Conservation (phyloP, 371 early-diverging fungal genomes). For the Rhizopus microsporus region DNA sequence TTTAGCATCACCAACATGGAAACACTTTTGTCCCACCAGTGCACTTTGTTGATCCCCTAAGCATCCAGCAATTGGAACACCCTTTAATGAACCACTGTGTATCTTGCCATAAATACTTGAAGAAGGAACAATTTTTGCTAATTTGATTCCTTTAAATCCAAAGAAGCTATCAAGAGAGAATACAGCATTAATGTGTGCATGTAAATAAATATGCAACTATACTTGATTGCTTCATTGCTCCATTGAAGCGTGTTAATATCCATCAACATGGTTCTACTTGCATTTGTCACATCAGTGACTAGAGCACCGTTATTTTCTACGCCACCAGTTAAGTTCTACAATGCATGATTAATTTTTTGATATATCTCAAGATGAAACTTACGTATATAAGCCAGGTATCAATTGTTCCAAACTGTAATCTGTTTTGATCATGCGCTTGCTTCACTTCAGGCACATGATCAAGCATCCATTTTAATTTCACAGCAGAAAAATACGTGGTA, state of each 20-base stretch:
- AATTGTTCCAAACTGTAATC: slow-evolving; percentile 82
- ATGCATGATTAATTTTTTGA: slow-evolving; percentile 60
- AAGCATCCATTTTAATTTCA: slow-evolving; percentile 92
- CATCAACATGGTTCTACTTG: slow-evolving; percentile 94
- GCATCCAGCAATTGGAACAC: slow-evolving; percentile 79
- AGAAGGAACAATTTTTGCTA: slow-evolving; percentile 88
- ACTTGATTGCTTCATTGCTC: slow-evolving; percentile 75
- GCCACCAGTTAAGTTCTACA: slow-evolving; percentile 79
- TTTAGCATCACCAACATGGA: slow-evolving; percentile 70
- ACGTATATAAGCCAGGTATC: slow-evolving; percentile 82
- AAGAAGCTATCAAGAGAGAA: slow-evolving; percentile 47
- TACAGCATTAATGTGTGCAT: slow-evolving; percentile 54
- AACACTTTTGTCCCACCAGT: slow-evolving; percentile 93
- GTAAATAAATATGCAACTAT: not conserved
- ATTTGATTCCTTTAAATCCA: slow-evolving; percentile 33
- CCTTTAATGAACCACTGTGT: slow-evolving; percentile 57
- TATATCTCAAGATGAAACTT: not conserved
- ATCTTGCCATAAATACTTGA: slow-evolving; percentile 79
- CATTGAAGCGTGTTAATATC: slow-evolving; percentile 80
- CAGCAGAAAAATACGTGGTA: slow-evolving; percentile 92
- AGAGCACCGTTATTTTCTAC: slow-evolving; percentile 68
- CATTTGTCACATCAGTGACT: slow-evolving; percentile 95
- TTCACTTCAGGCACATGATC: slow-evolving; percentile 77
- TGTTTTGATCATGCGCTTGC: slow-evolving; percentile 36
- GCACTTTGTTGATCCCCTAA: slow-evolving; percentile 98